Percentiles rank a stretch among this genome's conserved stretches.
phyloP scores from a whole-genome alignment of 148 eudicot species.

The Mesembryanthemum crystallinum region DNA sequence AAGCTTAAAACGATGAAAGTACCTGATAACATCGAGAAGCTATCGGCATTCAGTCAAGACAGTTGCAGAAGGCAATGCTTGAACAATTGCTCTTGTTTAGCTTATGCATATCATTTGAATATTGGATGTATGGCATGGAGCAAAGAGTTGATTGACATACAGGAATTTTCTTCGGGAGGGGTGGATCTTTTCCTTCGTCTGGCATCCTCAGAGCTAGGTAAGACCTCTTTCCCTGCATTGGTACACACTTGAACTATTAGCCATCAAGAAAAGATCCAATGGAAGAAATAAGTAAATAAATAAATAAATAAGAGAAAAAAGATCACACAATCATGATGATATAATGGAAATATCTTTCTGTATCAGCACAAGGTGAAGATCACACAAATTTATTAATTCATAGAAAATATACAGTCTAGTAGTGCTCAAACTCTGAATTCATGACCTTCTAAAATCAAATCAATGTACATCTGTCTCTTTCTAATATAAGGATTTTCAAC shows the following conservation, averaged over 20 bases:
- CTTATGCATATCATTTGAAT: slow-evolving; percentile 37
- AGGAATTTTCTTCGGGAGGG: slow-evolving; percentile 29
- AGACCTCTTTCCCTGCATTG: neutral
- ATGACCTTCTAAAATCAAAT: too few relatives aligned
- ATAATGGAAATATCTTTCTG: slow-evolving; percentile 12
- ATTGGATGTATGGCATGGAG: slow-evolving; percentile 64
- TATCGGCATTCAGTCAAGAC: slow-evolving; percentile 28
- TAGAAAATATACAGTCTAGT: too few relatives aligned
- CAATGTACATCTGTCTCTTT: too few relatives aligned
- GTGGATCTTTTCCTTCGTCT: slow-evolving; percentile 49
- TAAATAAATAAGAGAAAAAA: too few relatives aligned
- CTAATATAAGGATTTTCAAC: too few relatives aligned
- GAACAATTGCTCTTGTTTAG: slow-evolving; percentile 54
- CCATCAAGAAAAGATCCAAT: neutral
- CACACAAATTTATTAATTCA: too few relatives aligned
- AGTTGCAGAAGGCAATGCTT: slow-evolving; percentile 41
- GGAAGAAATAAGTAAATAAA: too few relatives aligned
- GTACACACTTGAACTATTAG: neutral
- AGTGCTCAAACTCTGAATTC: too few relatives aligned
- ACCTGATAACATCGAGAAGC: slow-evolving; percentile 38
- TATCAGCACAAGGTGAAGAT: slow-evolving; percentile 20
- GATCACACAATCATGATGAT: neutral
- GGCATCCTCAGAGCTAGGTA: slow-evolving; percentile 53
- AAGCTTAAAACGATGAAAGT: slow-evolving; percentile 32
- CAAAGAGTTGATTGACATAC: slow-evolving; percentile 45